phyloP scores from a whole-genome alignment of 2,329 filamentous ascomycete species.

The Hypoxylon sp. region DNA sequence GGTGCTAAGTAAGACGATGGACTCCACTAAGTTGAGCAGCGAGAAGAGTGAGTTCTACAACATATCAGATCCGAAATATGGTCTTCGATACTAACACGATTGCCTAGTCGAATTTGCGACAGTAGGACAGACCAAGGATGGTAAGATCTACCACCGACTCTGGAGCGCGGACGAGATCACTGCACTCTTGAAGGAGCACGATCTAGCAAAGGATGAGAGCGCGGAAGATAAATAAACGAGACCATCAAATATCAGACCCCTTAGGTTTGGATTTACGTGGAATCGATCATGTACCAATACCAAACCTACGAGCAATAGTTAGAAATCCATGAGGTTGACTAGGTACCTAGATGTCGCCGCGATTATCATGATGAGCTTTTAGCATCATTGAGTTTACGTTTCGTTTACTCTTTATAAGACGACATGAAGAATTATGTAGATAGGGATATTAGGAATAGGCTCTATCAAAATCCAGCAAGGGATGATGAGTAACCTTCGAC shows the following conservation, averaged over 20 bases:
- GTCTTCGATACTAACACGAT: conserved; percentile 48
- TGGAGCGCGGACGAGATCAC: conserved; percentile 99
- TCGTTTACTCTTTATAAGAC: background rate
- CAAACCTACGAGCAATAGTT: conserved; percentile 28
- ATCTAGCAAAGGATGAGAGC: conserved; percentile 88
- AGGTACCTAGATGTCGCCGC: background rate
- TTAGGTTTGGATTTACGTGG: conserved; percentile 16
- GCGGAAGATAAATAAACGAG: conserved; percentile 73
- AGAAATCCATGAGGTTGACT: conserved; percentile 3
- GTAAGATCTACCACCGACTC: conserved; percentile 97
- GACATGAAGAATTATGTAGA: background rate
- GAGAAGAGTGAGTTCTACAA: conserved; percentile 86
- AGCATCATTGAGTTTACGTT: conserved; percentile 1
- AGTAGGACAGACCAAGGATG: conserved; percentile 93
- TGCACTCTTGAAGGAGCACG: conserved; percentile 93
- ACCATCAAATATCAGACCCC: conserved; percentile 20
- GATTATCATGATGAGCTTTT: conserved; percentile 19
- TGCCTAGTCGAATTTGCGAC: conserved; percentile 94
- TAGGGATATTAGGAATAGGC: background rate
- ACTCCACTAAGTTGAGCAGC: conserved; percentile 97
- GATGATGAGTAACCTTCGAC: background rate
- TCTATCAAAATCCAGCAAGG: background rate
- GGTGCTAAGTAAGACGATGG: conserved; percentile 99
- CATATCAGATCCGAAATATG: background rate
- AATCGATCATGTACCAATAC: conserved; percentile 47